phyloP scores from a whole-genome alignment of 495 filamentous ascomycete species.

The Penicillium odoratum region DNA sequence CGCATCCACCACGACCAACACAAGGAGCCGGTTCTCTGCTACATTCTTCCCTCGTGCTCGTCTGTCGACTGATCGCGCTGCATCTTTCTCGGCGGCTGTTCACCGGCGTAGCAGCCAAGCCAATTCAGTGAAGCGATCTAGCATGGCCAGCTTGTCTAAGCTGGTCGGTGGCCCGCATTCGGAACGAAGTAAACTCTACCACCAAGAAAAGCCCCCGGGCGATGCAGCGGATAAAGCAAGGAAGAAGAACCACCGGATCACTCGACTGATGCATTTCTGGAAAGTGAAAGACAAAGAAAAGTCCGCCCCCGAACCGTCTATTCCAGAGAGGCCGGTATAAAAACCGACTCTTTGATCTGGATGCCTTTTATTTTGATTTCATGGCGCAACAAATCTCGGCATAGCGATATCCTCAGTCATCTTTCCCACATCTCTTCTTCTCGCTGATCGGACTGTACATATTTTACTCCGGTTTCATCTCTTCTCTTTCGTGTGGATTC shows the following conservation, averaged over 20 bases:
- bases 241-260: slow-evolving; percentile 71
- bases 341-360: slow-evolving; percentile 19
- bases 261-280: slow-evolving; percentile 84
- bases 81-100: slow-evolving; percentile 66
- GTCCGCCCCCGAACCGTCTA: slow-evolving; percentile 18
- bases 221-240: slow-evolving; percentile 62
- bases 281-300: slow-evolving; percentile 57
- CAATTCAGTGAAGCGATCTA: slow-evolving; percentile 65
- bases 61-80: slow-evolving; percentile 60
- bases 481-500: slow-evolving; percentile 24
- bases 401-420: slow-evolving; percentile 32
- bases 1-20: slow-evolving; percentile 78
- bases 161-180: slow-evolving; percentile 76
- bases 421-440: slow-evolving; percentile 23
- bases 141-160: slow-evolving; percentile 81
- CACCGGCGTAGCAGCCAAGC: slow-evolving; percentile 55
- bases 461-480: slow-evolving; percentile 18
- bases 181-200: slow-evolving; percentile 77
- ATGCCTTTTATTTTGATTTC: slow-evolving; percentile 28
- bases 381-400: slow-evolving; percentile 30
- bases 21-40: slow-evolving; percentile 47
- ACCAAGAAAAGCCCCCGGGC: slow-evolving; percentile 63
- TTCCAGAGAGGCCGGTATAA: slow-evolving; percentile 29
- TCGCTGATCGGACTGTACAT: slow-evolving; percentile 26
- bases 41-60: slow-evolving; percentile 47